These are phyloP conservation scores for Wickerhamomyces sydowiorum DNA, from an alignment of 805 yeast species.

Conservation along the genomic window DNA sequence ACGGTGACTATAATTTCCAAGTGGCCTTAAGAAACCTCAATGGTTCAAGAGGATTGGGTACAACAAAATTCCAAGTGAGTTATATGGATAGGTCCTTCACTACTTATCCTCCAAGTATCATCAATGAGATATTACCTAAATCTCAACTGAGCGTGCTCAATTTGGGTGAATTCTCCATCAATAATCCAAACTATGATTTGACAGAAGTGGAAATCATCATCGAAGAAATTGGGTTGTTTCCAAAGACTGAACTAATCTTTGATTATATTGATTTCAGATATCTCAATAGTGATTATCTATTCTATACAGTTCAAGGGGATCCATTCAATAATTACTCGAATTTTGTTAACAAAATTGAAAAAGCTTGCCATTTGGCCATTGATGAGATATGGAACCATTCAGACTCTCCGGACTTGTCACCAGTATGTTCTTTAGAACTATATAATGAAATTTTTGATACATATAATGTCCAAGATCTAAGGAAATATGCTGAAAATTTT, in stretches of 20 bases:
- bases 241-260: conserved; percentile 46
- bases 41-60: conserved; percentile 40
- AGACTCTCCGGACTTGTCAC: neutral
- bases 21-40: conserved; percentile 9
- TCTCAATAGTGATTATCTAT: conserved; percentile 4
- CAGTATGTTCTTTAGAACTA: neutral
- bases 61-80: conserved; percentile 46
- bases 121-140: conserved; percentile 52
- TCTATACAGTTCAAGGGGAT: conserved; percentile 4
- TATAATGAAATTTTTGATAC: neutral
- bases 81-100: conserved; percentile 25
- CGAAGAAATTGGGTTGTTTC: conserved; percentile 52
- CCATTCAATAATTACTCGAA: neutral
- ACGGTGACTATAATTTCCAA: conserved; percentile 17
- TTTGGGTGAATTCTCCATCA: conserved; percentile 41
- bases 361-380: conserved; percentile 1
- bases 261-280: conserved; percentile 32
- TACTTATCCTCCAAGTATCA: conserved; percentile 48
- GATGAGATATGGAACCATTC: neutral
- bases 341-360: conserved; percentile 1
- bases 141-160: conserved; percentile 43
- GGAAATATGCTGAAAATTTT: neutral
- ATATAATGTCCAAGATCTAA: neutral
- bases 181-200: conserved; percentile 8
- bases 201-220: conserved; percentile 36